These are phyloP conservation scores for Harrya chromipes DNA, from an alignment of 768 basidiomycete genomes.

Conservation along the genomic window DNA sequence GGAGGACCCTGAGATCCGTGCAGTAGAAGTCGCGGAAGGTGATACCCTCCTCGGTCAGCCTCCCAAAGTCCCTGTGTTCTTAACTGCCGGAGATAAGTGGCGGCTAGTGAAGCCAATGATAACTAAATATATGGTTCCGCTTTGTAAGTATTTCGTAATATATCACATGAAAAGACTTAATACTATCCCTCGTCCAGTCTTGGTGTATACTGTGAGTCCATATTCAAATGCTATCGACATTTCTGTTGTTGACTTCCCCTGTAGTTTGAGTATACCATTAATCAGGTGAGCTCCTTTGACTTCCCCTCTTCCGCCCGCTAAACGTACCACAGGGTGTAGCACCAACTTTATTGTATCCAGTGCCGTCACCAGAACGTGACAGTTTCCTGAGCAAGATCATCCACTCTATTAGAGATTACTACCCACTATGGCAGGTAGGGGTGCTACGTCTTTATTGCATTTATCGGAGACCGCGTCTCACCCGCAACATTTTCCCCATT, in stretches of 20 bases:
- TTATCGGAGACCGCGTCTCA: slow-evolving; percentile 1
- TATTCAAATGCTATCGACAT: not conserved
- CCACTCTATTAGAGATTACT: slow-evolving; percentile 85
- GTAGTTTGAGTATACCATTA: slow-evolving; percentile 92
- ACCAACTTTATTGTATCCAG: slow-evolving; percentile 85
- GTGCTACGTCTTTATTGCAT: slow-evolving; percentile 6
- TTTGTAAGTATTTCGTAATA: slow-evolving; percentile 57
- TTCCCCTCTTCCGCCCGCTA: not conserved
- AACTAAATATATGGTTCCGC: slow-evolving; percentile 84
- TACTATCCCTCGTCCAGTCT: slow-evolving; percentile 37
- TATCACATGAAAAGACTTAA: slow-evolving; percentile 12
- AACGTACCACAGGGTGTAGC: slow-evolving; percentile 63
- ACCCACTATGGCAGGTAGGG: slow-evolving; percentile 89
- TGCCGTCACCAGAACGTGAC: slow-evolving; percentile 60
- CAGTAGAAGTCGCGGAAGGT: slow-evolving; percentile 26
- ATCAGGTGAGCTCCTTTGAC: slow-evolving; percentile 51
- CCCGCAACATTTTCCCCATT: not conserved
- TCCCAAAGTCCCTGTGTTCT: slow-evolving; percentile 44
- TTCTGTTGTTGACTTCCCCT: slow-evolving; percentile 6
- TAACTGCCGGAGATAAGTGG: slow-evolving; percentile 78
- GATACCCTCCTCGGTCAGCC: slow-evolving; percentile 26
- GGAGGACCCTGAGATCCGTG: slow-evolving; percentile 23
- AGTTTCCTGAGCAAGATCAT: slow-evolving; percentile 74
- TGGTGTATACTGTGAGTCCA: slow-evolving; percentile 56
- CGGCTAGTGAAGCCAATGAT: slow-evolving; percentile 76